Base-by-base conservation (phyloP, 2,329 filamentous ascomycete genomes). In the Diaporthe amygdali region DNA sequence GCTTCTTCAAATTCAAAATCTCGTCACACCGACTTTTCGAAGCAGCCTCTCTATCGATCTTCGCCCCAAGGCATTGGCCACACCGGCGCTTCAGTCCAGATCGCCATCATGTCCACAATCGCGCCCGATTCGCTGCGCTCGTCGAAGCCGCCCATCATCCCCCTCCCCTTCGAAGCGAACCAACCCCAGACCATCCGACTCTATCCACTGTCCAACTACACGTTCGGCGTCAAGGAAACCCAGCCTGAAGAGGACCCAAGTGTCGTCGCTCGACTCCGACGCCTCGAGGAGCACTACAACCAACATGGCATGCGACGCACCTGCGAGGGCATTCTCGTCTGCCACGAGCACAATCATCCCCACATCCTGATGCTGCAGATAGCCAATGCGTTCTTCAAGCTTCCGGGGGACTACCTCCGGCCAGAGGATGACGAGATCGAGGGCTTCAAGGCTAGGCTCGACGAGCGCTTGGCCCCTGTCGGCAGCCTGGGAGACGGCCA, bases 361-460 rank as follows among this genome's bases (percentile, higher is more conserved):
- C 96, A 99, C 82, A 97, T 99, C 74, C 86, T 99, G 76, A 98
- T 99, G 96, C 89, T 99, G 74, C 96, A 99, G 87, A 99, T 99
- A 78, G 96, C 96, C 67, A 99, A 99, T 82, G 96, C 96, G 30
- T 99, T 99, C 86, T 99, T 99, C 87, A 99, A 99, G 85, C 89
- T 99, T 81, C 96, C 96, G 0, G 96, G 96, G 71, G 96, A 98
- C 83, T 99, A 98, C 81, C 90, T 99, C 54, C 90, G 92, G 68
- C 93, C 93, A 52, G 93, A 94, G 76, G 96, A 97, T 77, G 94
- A 97, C 74, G 96, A 99, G 85, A 88, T 97, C 69, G 90, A 93
- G 70, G 96, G 96, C n/a, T 98, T 99, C 89, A 98, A 98, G 85
- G 85, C 90, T 55, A 91, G 96, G 44, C 87, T 99, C 72, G 97